Percentiles rank a stretch among this genome's conserved stretches.
Evolutionary conservation across 176 grass and related monocot species (phyloP).

Genomic region (Olyra latifolia): DNA sequence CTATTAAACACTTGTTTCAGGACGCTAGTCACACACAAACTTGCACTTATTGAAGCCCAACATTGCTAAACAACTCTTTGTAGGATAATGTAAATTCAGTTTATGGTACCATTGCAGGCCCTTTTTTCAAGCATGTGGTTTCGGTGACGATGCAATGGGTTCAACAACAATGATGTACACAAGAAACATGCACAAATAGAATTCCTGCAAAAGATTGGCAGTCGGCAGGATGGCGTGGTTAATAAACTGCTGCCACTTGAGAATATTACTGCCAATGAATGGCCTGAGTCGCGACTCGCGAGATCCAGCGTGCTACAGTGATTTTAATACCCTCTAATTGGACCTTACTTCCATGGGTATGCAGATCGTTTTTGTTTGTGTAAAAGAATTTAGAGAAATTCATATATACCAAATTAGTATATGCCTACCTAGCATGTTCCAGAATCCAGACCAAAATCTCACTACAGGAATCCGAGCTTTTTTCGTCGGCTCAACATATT

Average conservation of each 20-base stretch:
- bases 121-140: conserved; percentile 84
- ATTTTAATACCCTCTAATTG: not conserved
- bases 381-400: not conserved
- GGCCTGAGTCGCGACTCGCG: not conserved
- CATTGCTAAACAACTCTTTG: too few relatives aligned
- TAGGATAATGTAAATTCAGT: conserved; percentile 3
- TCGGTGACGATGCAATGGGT: conserved; percentile 72
- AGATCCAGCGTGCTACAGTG: too few relatives aligned
- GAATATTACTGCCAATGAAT: not conserved
- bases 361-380: not conserved
- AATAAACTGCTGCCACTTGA: not conserved
- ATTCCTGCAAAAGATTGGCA: not conserved
- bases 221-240: not conserved
- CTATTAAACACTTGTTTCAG: too few relatives aligned
- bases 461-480: too few relatives aligned
- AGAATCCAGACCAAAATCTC: not conserved
- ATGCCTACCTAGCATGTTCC: not conserved
- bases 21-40: too few relatives aligned
- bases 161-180: conserved; percentile 98
- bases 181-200: conserved; percentile 33
- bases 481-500: too few relatives aligned
- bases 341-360: not conserved
- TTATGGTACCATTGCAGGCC: conserved; percentile 42
- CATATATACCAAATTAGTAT: not conserved
- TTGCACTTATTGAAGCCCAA: too few relatives aligned